Evolutionary conservation across 179 eudicot genomes (phyloP).

Genomic region (Silene vulgaris): DNA sequence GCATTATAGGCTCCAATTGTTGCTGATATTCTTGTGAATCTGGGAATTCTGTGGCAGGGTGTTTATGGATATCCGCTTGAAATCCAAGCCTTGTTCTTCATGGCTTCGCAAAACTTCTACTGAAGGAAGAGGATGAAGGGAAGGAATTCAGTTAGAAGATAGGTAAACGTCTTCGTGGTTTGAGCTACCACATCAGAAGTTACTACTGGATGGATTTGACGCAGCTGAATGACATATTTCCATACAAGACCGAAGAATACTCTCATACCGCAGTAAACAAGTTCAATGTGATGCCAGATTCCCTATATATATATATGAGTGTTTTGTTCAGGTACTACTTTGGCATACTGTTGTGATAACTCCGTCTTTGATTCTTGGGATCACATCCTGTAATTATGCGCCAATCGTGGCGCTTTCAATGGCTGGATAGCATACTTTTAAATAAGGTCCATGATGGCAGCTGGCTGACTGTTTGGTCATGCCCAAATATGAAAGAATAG

Average conservation of each 20-base stretch:
- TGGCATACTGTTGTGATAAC: too few species aligned
- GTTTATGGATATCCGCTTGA: slow-evolving; percentile 89
- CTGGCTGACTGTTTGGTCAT: too few species aligned
- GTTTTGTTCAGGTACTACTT: too few species aligned
- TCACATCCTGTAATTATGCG: too few species aligned
- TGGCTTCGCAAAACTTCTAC: slow-evolving; percentile 64
- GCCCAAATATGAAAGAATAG: too few species aligned
- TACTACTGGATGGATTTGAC: slow-evolving; percentile 84
- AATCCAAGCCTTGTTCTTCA: slow-evolving; percentile 89
- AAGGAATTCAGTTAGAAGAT: slow-evolving; percentile 61
- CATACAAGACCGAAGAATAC: slow-evolving; percentile 87
- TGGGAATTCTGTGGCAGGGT: slow-evolving; percentile 33
- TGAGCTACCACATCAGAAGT: slow-evolving; percentile 84
- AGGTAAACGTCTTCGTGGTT: slow-evolving; percentile 65
- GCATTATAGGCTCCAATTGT: too few species aligned
- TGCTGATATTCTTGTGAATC: slow-evolving; percentile 5
- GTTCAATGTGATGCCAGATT: slow-evolving; percentile 85
- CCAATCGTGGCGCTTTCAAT: too few species aligned
- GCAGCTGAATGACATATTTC: slow-evolving; percentile 77
- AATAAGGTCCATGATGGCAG: too few species aligned
- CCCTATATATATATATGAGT: too few species aligned
- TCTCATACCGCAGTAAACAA: slow-evolving; percentile 92
- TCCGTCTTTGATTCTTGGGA: too few species aligned
- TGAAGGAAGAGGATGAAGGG: slow-evolving; percentile 72
- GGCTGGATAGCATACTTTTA: too few species aligned